Evolutionary conservation across 192 early-diverging fungal species (phyloP), one percentile per base, ranked within the genome.

Genomic region (Coemansia sp.): DNA sequence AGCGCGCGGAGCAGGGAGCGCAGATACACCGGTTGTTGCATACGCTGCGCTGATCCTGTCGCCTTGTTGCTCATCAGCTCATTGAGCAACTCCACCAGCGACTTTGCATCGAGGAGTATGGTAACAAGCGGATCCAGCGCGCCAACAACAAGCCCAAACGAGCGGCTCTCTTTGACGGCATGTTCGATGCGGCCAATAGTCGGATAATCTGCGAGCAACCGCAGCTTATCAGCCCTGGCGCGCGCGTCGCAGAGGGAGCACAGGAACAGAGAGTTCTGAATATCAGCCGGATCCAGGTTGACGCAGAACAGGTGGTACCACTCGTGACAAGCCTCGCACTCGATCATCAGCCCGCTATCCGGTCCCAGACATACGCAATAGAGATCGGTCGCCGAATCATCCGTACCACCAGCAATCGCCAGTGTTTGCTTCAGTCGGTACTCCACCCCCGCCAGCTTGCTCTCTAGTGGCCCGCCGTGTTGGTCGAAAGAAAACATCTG

Each of bases 301-400:
- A 91, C 70, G 63, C 91, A 92, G 8, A 63, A 53, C 14, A 74
- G 69, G 58, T 92, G 91, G 68, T 88, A 87, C 91, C 88, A 88
- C 44, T 90, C 91, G 8, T 80, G 73, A 62, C 91, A 92, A 8
- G 72, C 35, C 52, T 87, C 88, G 59, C 91, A 92, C 61, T 91
- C 85, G 9, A 90, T 84, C 90, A 91, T 91, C 69, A 87, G 62
- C 2, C 87, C 89, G 39, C 74, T 66, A 44, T 91, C 90, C 3
- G 85, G 68, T 21, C 73, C 70, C 52, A 88, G 74, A 30, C 91
- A 93, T 19, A 91, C 66, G 62, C 91, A 93, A 63, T 87, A 89
- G 62, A 75, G n/a, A 19, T 52, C 46, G 1, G 58, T 26, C 2
- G 53, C 10, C 4, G 63, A 43, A 10, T 55, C 6, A 7, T 30